Evolutionary conservation across 2,329 filamentous ascomycete species (phyloP), one percentile per base, ranked within the genome.

Genomic region (Xylariaceae sp.): DNA sequence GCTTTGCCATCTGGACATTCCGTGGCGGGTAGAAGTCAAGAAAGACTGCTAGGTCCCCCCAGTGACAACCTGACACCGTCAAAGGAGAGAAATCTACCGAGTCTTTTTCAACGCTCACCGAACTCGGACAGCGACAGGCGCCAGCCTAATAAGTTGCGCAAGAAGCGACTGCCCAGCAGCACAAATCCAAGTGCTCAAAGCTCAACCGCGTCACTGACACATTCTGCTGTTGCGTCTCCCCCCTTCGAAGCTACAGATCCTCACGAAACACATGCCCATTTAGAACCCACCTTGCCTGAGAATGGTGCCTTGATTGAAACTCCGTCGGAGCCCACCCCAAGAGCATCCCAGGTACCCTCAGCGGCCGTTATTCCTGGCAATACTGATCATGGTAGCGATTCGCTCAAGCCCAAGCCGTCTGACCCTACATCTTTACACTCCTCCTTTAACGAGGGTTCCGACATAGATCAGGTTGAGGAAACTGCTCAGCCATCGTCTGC

Each of bases 141-240:
- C 39, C 88, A 87, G 68, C 91, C 92, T 0, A 97, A 96, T 67
- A 96, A 97, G 72, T 77, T 99, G 45, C 89, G 88, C 71, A 97
- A 97, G 78, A 96, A 91, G 72, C 81, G 86, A 58, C 77, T 89
- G 50, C 87, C 89, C 0, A 87, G 85, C 35, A 91, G 89, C 66
- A 75, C 88, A 18, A 92, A 91, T 63, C 87, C 87, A 16, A 97
- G 93, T 68, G 92, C 93, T 0, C 92, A 96, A 60, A 97, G 92
- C 67, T 97, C 94, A 13, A 88, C 84, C 6, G 84, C 89, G 13
- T 97, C 92, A 6, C 76, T 96, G 13, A 70, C 75, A 5, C 72
- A 77, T 32, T 78, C 76, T 10, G 70, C 74, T 36, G 67, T 73
- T 8, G 70, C 72, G 1, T 82, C 81, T 5, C 81, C 82, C 2